These are phyloP conservation scores for Endothia cerciana DNA, from an alignment of 2,329 filamentous ascomycete species.

Conservation along the genomic window DNA sequence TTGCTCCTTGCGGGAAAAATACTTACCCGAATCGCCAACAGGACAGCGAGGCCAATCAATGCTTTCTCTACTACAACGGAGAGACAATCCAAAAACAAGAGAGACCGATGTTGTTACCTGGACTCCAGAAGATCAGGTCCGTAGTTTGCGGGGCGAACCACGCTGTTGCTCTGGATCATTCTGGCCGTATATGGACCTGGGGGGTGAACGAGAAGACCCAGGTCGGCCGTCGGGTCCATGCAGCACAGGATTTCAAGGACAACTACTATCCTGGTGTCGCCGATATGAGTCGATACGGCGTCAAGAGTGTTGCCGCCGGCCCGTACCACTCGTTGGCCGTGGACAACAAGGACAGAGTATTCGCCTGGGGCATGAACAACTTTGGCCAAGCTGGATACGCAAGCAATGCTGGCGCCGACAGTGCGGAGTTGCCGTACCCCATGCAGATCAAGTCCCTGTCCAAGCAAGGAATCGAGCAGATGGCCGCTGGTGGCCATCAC, in stretches of 20 bases:
- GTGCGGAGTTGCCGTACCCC: constrained; percentile 60
- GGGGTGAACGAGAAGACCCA: constrained; percentile 67
- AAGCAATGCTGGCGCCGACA: constrained; percentile 56
- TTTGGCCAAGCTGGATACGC: constrained; percentile 66
- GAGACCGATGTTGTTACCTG: constrained; percentile 51
- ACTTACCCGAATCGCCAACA: constrained; percentile 22
- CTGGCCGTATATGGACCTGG: constrained; percentile 65
- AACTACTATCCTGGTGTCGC: constrained; percentile 28
- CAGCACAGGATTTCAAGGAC: constrained; percentile 24
- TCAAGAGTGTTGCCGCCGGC: constrained; percentile 58
- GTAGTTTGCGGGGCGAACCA: constrained; percentile 62
- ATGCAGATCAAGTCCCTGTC: constrained; percentile 56
- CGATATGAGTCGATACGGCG: constrained; percentile 43
- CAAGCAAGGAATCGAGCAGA: constrained; percentile 53
- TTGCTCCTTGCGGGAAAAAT: constrained; percentile 7
- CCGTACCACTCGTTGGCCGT: constrained; percentile 68
- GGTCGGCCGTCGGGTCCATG: constrained; percentile 51
- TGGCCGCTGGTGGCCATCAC: constrained; percentile 66
- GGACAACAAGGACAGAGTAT: constrained; percentile 61
- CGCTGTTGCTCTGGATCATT: constrained; percentile 59
- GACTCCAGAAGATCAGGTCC: constrained; percentile 57
- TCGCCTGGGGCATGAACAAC: constrained; percentile 68
- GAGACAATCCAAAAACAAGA: constrained; percentile 32
- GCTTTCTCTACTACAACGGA: constrained; percentile 29
- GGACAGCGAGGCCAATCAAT: constrained; percentile 31